Conservation (phyloP, 2,329 filamentous ascomycete species). For the Penicillium sp. region DNA sequence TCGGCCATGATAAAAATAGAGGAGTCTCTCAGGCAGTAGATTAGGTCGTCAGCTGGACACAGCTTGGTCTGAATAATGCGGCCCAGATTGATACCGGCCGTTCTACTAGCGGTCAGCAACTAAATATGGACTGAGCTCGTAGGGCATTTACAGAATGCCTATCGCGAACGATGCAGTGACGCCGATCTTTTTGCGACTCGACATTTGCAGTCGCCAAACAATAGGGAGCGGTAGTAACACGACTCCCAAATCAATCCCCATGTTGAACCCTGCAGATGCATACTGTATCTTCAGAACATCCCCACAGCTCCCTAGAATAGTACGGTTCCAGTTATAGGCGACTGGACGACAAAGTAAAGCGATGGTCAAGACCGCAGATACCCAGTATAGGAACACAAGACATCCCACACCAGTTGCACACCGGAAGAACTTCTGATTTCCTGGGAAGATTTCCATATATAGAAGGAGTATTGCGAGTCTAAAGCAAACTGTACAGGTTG, state of each 20-base stretch:
- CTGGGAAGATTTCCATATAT: slow-evolving; percentile 16
- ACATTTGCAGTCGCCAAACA: slow-evolving; percentile 14
- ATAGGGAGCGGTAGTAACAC: slow-evolving; percentile 12
- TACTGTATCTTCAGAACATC: slow-evolving; percentile 11
- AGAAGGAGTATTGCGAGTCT: slow-evolving; percentile 12
- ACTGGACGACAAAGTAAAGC: slow-evolving; percentile 14
- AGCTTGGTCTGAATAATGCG: slow-evolving; percentile 15
- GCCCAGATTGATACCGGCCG: slow-evolving; percentile 13
- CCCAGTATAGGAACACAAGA: slow-evolving; percentile 15
- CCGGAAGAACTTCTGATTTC: slow-evolving; percentile 5
- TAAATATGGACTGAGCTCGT: background rate
- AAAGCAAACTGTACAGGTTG: slow-evolving; percentile 13
- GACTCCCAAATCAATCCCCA: slow-evolving; percentile 12
- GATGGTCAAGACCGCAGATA: slow-evolving; percentile 11
- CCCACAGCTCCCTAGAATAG: slow-evolving; percentile 11
- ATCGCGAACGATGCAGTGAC: slow-evolving; percentile 13
- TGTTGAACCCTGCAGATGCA: slow-evolving; percentile 17
- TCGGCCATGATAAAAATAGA: slow-evolving; percentile 17
- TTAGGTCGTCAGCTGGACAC: slow-evolving; percentile 5
- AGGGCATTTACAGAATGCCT: slow-evolving; percentile 10
- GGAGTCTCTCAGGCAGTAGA: slow-evolving; percentile 12
- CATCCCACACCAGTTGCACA: slow-evolving; percentile 1
- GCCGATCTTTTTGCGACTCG: slow-evolving; percentile 13
- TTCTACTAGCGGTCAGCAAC: slow-evolving; percentile 7
- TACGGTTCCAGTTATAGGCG: slow-evolving; percentile 13